Conservation (phyloP, 441 rosid species). For the Isatis lusitanica region DNA sequence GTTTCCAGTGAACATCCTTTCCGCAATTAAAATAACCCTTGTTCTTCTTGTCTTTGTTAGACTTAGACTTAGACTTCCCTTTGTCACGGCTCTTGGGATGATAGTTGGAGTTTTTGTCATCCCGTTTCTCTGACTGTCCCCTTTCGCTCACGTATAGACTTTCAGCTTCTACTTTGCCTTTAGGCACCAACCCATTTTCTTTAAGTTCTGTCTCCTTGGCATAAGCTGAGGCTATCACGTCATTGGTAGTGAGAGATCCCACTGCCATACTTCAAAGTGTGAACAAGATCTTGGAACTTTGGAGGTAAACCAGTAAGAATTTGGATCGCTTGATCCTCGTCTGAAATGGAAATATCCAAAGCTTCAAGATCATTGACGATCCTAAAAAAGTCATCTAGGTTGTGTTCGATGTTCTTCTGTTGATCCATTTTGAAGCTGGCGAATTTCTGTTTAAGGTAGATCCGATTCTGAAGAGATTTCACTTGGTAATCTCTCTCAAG, state of each 20-base stretch:
- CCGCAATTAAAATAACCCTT: neutral
- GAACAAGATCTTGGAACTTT: neutral
- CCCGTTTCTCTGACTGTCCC: neutral
- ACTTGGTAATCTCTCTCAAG: neutral
- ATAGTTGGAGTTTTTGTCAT: fast-evolving
- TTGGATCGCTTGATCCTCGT: neutral
- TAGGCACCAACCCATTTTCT: neutral
- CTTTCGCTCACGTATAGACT: neutral
- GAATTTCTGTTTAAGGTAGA: neutral
- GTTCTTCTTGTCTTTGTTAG: neutral
- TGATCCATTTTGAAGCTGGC: neutral
- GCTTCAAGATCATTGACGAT: neutral
- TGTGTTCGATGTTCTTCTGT: neutral
- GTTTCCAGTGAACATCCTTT: neutral
- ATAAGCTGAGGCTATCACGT: neutral
- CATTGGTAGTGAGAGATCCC: neutral
- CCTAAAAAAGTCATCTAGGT: neutral
- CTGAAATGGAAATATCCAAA: neutral
- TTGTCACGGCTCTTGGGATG: neutral
- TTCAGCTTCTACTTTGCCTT: neutral
- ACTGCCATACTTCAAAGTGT: neutral
- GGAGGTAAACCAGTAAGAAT: neutral
- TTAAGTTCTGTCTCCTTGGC: neutral
- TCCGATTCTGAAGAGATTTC: neutral
- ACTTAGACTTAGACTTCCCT: neutral